Base-by-base conservation (phyloP, 2,329 filamentous ascomycete species). In the Colletotrichum cereale region DNA sequence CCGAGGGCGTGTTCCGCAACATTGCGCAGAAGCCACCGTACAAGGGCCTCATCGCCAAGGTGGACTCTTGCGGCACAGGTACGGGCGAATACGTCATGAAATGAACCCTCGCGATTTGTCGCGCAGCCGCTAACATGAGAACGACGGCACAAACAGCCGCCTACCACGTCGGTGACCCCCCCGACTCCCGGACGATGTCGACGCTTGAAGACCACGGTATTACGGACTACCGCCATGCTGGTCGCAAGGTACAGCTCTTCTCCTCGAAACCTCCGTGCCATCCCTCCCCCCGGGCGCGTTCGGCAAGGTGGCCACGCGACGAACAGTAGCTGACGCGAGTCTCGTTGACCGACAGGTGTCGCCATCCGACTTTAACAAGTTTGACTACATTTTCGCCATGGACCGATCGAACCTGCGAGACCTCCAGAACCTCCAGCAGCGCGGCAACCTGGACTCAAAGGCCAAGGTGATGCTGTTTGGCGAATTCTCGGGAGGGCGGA, bases 301-400 rank as follows among this genome's bases (percentile, higher is more conserved):
- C 31, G 63, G 38, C n/a, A 40, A 48, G 24, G 29, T 18, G 34
- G 11, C 50, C 53, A 53, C 11, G 21, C 31, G 34, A 26, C 44
- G 26, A 40, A 48, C 52, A 40, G 31, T n/a, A 34, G 42, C 68
- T 71, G 53, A 66, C 55, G 26, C 29, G 31, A 5, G 26, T 2
- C 40, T 18, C 6, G 24, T n/a, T 36, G 8, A 52, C 26, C 4
- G 34, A 24, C 67, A 90, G 87, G 80, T 91, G 61, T 82, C 84
- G 5, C 82, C 86, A 1, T 87, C 88, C 62, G 96, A 99, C 82
- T 97, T 98, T 77, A 84, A 90, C 67, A 86, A 88, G 21, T 98
- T 98, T 78, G 94, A 98, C 82, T 98, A 97, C 82, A 91, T 99
- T 72, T 91, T 99, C 68, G 95, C 93, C 72, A 99, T 99, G 96